Evolutionary conservation across 176 grass and related monocot genomes (phyloP), one percentile per base, ranked within the genome.

Genomic region (Chrysopogon serrulatus): DNA sequence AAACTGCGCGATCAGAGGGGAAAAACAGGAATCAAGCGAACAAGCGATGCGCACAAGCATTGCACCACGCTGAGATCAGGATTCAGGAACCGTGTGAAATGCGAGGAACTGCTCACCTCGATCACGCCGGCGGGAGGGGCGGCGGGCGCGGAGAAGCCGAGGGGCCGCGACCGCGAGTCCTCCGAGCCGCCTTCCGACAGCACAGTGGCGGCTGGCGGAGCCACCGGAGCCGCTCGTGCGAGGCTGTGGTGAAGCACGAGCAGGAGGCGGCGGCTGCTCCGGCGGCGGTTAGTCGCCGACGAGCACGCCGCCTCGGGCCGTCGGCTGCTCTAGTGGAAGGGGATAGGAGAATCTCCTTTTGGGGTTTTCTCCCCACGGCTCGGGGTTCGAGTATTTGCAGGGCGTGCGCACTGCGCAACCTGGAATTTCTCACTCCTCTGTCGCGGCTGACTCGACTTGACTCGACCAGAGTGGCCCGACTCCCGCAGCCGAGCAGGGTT

Each of bases 241-340:
- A 17, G 42, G 18, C 30, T 9, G 21, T 23, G 63, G 63, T 23
- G 4, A 23, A 35, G 43, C 31, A 2, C 61, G 0, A 10, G 43
- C 65, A 16, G 63, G 63, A 49, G 42, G 43, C 10, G 63, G 43
- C 30, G 31, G 42, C 28, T 32, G 71, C 69, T 45, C 40, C 77
- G 62, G 31, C 78, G 78, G 78, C 31, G 77, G 30, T 18, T 13
- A 51, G 21, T 51, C 63, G 78, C 78, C 63, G 63, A 67, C 63
- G 63, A 80, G 62, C 63, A 18, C 63, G 42, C 77, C 42, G 62
- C 77, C 77, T 65, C 77, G 42, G 77, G 42, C 30, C 30, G 62
- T n/a, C 61, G 31, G 28, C 19, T 36, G 21, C 43, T 66, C 42
- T 49, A 33, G 4, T 51, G 43, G 39, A 42, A 26, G 43, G 42